Evolutionary conservation across 164 flowering plant genomes (phyloP).

Genomic region (Echeveria elegans): DNA sequence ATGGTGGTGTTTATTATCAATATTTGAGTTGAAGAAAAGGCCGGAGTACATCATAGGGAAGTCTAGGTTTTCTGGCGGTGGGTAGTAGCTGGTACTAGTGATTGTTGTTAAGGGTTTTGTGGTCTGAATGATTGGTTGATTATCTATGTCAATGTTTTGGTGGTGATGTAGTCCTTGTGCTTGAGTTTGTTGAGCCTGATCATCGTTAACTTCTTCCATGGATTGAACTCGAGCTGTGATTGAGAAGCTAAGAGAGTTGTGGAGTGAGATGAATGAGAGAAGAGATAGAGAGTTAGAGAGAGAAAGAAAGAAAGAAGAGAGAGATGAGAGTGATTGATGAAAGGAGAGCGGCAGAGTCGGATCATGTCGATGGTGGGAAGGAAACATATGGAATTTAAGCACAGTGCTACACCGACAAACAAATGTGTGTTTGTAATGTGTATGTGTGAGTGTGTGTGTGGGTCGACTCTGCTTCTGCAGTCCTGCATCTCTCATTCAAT

Average conservation of each 20-base stretch:
- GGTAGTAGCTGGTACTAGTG: neutral
- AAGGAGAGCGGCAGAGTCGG: conserved; percentile 8
- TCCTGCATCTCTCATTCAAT: neutral
- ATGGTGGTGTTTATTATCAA: neutral
- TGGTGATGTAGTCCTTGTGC: neutral
- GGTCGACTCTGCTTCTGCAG: neutral
- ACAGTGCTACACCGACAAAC: neutral
- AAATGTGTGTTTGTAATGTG: neutral
- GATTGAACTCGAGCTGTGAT: neutral
- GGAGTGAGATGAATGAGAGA: neutral
- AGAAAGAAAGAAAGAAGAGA: neutral
- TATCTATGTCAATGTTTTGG: neutral
- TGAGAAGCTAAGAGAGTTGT: neutral
- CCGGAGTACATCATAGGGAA: conserved; percentile 1
- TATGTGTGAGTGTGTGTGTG: neutral
- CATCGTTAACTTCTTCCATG: neutral
- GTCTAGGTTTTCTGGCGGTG: neutral
- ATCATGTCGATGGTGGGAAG: conserved; percentile 4
- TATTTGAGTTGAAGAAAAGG: neutral
- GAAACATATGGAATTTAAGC: conserved; percentile 8
- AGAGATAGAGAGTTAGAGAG: neutral
- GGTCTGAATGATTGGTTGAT: neutral
- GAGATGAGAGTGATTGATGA: conserved; percentile 2
- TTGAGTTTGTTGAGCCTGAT: neutral
- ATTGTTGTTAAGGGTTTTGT: conserved; percentile 5